Base-by-base conservation (phyloP, 192 early-diverging fungal species). In the Coemansia reversa region DNA sequence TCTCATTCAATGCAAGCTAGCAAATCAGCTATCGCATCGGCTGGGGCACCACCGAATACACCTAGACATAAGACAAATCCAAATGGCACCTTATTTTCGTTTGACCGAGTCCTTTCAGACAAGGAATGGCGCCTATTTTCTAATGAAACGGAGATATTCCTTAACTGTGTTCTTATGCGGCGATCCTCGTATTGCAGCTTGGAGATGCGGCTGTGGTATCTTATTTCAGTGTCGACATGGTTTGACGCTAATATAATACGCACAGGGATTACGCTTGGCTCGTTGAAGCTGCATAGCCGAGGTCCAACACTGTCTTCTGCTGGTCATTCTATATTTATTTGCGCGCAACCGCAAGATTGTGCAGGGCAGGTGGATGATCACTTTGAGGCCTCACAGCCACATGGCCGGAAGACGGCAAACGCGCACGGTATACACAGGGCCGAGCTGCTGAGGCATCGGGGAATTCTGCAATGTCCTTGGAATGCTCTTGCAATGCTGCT, bases 181-280 rank as follows among this genome's bases (percentile, higher is more conserved):
- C 53, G 74, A 32, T 66, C 74, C 25, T 81, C 79, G 0, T 69
- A 69, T 23, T 62, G 69, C 39, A 81, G 79, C 57, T 16, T 81
- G 42, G 58, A 81, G 25, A 81, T 81, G 79, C 73, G 74, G 6
- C 29, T 71, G 23, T 75, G 79, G 74, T 67, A 72, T 30, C 55
- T 65, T 7, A 9, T 81, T 7, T 75, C 73, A 1, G n/a, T 64
- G 12, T 65, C 69, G 8, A 81, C 72, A 9, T 81, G 78, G 78
- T 62, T 75, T 54, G 69, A 75, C 12, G 25, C 72, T 4, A 49
- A 53, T 7, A 19, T 64, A 18, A 60, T 81, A 2, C 48, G 60
- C 58, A 59, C 58, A 3, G 57, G 67, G 7, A 56, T 75, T 28
- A 69, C 61, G n/a, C 69, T 81, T 18, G 79, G 79, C 22, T 72